Conservation (phyloP, 768 basidiomycete species). For the Leccinellum luteum region DNA sequence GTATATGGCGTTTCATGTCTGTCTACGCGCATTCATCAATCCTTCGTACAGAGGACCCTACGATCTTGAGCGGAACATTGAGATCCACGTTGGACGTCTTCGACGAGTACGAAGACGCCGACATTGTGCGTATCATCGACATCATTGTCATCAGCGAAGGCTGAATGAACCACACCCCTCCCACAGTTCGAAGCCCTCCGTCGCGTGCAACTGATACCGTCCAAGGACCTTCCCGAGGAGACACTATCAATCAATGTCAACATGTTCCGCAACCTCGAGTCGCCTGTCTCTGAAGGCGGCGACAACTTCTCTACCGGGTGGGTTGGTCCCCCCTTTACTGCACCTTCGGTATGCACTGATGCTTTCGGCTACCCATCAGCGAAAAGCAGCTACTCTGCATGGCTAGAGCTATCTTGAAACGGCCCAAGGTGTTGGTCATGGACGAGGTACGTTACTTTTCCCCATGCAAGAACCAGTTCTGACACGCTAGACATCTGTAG, state of each 20-base stretch:
- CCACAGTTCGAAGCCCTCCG: slow-evolving; percentile 77
- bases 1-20: slow-evolving; percentile 19
- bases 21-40: neutral
- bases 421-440: slow-evolving; percentile 78
- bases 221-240: slow-evolving; percentile 44
- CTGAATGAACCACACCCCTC: neutral
- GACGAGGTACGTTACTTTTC: slow-evolving; percentile 56
- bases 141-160: neutral
- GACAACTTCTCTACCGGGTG: slow-evolving; percentile 92
- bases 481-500: slow-evolving; percentile 28
- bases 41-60: slow-evolving; percentile 70
- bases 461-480: neutral
- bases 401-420: slow-evolving; percentile 81
- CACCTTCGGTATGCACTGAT: neutral
- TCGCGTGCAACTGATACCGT: slow-evolving; percentile 75
- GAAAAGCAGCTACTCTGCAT: slow-evolving; percentile 86
- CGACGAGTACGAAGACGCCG: slow-evolving; percentile 77
- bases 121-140: slow-evolving; percentile 54
- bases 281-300: slow-evolving; percentile 74
- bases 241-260: slow-evolving; percentile 56
- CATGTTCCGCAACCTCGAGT: slow-evolving; percentile 74
- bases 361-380: slow-evolving; percentile 27
- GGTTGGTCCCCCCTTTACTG: slow-evolving; percentile 10
- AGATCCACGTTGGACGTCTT: slow-evolving; percentile 85
- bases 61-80: slow-evolving; percentile 79